phyloP scores from a whole-genome alignment of 148 eudicot genomes.

The Oxyria digyna region DNA sequence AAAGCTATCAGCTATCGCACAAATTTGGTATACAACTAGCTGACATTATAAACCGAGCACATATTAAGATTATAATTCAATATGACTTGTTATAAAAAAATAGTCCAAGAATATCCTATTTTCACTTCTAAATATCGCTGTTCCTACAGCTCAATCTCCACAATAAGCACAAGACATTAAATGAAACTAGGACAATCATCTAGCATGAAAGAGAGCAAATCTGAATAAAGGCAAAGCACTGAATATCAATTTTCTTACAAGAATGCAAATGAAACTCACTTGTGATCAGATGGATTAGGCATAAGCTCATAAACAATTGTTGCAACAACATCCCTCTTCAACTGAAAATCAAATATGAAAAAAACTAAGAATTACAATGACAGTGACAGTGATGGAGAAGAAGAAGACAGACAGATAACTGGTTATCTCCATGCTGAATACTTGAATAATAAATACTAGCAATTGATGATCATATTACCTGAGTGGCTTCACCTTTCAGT shows the following conservation, averaged over 20 bases:
- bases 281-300: constrained; percentile 99
- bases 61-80: neutral
- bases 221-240: neutral
- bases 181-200: neutral
- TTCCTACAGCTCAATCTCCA: neutral
- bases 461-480: constrained; percentile 33
- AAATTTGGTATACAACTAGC: neutral
- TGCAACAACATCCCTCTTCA: constrained; percentile 93
- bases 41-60: neutral
- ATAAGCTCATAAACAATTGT: constrained; percentile 82
- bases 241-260: neutral
- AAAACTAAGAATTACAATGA: constrained; percentile 1
- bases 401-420: neutral
- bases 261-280: constrained; percentile 40
- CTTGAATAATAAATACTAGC: no score
- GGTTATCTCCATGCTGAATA: neutral
- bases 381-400: no score
- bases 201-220: neutral
- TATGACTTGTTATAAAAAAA: neutral
- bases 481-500: constrained; percentile 95
- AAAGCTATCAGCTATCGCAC: neutral
- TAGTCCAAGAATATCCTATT: neutral
- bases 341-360: constrained; percentile 25
- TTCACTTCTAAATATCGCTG: neutral
- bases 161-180: neutral